These are phyloP conservation scores for Elaeis guineensis DNA, from an alignment of 176 grass and related monocot genomes.

Conservation along the genomic window DNA sequence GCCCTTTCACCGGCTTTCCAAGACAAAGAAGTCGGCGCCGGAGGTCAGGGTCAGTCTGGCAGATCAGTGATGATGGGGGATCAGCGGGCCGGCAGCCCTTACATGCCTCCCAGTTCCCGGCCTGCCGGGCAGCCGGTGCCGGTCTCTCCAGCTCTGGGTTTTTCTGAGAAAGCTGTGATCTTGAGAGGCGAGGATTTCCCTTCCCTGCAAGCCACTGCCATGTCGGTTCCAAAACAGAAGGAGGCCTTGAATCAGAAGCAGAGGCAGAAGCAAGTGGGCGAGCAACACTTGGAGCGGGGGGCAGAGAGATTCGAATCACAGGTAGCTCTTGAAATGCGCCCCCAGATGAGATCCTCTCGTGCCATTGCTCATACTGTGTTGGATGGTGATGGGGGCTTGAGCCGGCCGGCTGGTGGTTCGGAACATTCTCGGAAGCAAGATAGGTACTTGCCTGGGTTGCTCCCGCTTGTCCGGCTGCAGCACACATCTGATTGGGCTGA, in stretches of 20 bases:
- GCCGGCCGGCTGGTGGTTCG: constrained; percentile 12
- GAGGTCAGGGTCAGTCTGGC: neutral
- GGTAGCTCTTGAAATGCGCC: constrained; percentile 62
- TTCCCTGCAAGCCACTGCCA: constrained; percentile 57
- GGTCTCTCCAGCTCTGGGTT: constrained; percentile 24
- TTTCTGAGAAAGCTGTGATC: constrained; percentile 57
- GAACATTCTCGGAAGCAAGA: constrained; percentile 46
- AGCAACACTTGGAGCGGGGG: constrained; percentile 8
- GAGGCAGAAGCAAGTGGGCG: constrained; percentile 49
- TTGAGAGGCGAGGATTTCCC: constrained; percentile 95
- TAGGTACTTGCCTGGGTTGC: constrained; percentile 24
- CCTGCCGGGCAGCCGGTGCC: constrained; percentile 8
- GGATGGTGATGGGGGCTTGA: constrained; percentile 8
- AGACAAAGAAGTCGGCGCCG: constrained; percentile 7
- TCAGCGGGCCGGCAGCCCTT: constrained; percentile 5
- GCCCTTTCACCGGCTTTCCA: constrained; percentile 2
- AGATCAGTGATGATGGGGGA: constrained; percentile 2
- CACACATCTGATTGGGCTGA: constrained; percentile 95
- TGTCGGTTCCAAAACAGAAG: constrained; percentile 28
- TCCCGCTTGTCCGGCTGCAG: constrained; percentile 48
- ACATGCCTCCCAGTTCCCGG: constrained; percentile 32
- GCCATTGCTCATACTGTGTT: constrained; percentile 16
- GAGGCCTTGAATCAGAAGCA: constrained; percentile 27
- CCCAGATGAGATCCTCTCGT: constrained; percentile 49
- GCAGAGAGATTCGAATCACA: constrained; percentile 17